Base-by-base conservation (phyloP, 805 yeast species). In the Candida orba region DNA sequence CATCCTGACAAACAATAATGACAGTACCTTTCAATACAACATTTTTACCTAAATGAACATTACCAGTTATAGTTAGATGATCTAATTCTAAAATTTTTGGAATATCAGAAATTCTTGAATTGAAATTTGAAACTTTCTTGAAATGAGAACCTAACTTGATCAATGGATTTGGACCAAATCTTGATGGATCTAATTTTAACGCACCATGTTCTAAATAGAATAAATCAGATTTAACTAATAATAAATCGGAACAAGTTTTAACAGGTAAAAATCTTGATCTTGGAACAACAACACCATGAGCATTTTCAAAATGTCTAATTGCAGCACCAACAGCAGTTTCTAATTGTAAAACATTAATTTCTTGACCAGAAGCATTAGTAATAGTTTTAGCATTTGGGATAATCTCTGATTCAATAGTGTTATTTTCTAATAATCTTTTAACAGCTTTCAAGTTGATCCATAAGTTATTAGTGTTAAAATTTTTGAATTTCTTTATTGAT, bases 261-360 rank as follows among this genome's bases (percentile, higher is more conserved):
- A 93, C 99, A 14, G 99, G 99, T 70, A 93, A 76, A 77, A 93
- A 93, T 64, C 99, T 82, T 35, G 96, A 78, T 73, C 99, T 87
- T 68, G 99, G 98, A 33, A 93, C 99, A 58, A 89, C 95, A 56
- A 93, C 95, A 69, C 99, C 99, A 59, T 88, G 96, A 27, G 97
- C 96, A 57, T 87, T 85, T 53, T 82, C 74, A 69, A 93, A 93
- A 69, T 90, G 91, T 69, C 95, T 85, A 63, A 93, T 93, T 39
- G 98, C 98, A 34, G 99, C 98, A 73, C 99, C 99, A 56, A 88
- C 96, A 25, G 99, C 99, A 40, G 99, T 93, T 74, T 93, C 99
- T 62, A 93, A 79, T 72, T 91, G 99, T 60, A 91, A 70, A 41
- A 91, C 97, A 60, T 83, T 81, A 54, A 84, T 74, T 53, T 90